Evolutionary conservation across 2,329 filamentous ascomycete species (phyloP), one percentile per base, ranked within the genome.

Genomic region (Exophiala spinifera): DNA sequence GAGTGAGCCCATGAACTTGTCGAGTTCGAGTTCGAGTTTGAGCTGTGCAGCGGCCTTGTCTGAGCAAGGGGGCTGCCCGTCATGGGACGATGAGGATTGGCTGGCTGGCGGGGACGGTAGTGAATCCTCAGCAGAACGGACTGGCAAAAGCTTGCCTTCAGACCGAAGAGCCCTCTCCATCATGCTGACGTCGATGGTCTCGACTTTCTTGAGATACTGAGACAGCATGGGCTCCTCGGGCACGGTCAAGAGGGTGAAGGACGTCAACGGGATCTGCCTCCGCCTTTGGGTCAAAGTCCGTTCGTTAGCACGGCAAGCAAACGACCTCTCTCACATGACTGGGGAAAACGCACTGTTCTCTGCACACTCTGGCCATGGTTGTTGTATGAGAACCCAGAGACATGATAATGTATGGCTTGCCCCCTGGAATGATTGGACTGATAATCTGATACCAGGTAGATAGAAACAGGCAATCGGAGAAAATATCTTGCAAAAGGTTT

Each of bases 141-240:
- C 14, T 2, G 36, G 36, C 36, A 13, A 39, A 19, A 13, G 33
- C 19, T 44, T 46, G 11, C 15, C 15, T 6, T 28, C n/a, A 11
- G 50, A 6, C 14, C 43, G 1, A 4, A 31, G 19, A 42, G 49
- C 46, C 23, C 49, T 46, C 19, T 19, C 23, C 45, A 49, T 51
- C 36, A 56, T 33, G 33, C 54, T 56, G 4, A 53, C 42, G 23
- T 56, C 54, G n/a, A 53, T 40, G 13, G 48, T 31, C 15, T 56
- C 54, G 28, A 17, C 48, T 28, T 14, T 46, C 13, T 42, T 36
- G 23, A 57, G 54, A 46, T 56, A 57, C 8, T 17, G 46, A 28
- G 46, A 53, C n/a, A 57, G 37, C 50, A 53, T 57, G 17, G 55
- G 31, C 19, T 50, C 51, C 20, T 57, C 55, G 3, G 55, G 55